Evolutionary conservation across 208 protist species (phyloP), one percentile per base, ranked within the genome.

Genomic region (Acanthamoeba royreba): DNA sequence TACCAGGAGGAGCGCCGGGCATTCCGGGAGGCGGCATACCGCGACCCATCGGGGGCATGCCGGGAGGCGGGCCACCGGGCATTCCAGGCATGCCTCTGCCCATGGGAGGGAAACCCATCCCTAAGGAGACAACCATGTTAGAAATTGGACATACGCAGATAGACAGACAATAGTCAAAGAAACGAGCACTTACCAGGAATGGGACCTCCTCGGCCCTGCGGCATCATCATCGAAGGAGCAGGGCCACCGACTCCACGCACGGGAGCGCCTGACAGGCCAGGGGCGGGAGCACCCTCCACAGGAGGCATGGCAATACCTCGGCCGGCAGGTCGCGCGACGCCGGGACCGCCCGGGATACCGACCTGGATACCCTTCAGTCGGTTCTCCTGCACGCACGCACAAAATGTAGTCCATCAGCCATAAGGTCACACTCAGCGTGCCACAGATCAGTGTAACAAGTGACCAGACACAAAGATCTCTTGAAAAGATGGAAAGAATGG

Each of bases 211-310:
- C 55, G 43, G 55, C 87, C 58, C 43, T 79, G 52, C 4, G 96
- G 96, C 91, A 93, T 81, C 96, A 97, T 97, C 85, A 92, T 55
- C 2, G 55, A 63, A 0, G 92, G 87, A 46, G 88, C 89, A 25
- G 96, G 96, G 1, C 94, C 96, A 58, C 96, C 96, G 3, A 98
- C 93, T 31, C 97, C 97, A 49, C 95, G 79, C 55, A 92, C 63
- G 87, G 87, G 87, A 38, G 47, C 79, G 58, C 55, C 55, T 11
- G 87, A 92, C 25, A 92, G 53, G 46, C 87, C 87, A n/a, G 87
- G 55, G 11, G 69, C 69, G 46, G 87, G 87, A 42, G 87, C 87
- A 46, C 61, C 87, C 33, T 77, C 61, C 25, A 66, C 42, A 22
- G 55, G 63, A 72, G 55, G 87, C 87, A 92, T 92, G 31, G 63